phyloP scores from a whole-genome alignment of 1,139 yeast species.

The Nakaseomyces delphensis region DNA sequence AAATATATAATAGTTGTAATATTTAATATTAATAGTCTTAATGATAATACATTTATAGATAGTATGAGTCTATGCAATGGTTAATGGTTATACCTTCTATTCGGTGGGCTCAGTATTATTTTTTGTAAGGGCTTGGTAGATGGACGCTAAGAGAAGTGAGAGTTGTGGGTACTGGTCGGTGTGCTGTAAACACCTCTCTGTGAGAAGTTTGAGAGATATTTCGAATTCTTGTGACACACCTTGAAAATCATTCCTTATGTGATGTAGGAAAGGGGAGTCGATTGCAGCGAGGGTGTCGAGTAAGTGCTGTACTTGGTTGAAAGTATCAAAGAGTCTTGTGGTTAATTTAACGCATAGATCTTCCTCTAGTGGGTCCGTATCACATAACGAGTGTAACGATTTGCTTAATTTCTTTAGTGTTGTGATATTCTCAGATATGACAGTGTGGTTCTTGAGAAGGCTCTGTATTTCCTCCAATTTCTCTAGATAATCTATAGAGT shows the following conservation, averaged over 20 bases:
- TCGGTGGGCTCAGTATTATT: too few relatives aligned
- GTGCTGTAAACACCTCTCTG: constrained; percentile 22
- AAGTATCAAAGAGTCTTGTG: constrained; percentile 14
- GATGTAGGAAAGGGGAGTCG: constrained; percentile 24
- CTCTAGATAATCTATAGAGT: constrained; percentile 24
- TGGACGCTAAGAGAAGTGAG: constrained; percentile 12
- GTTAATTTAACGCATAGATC: constrained; percentile 18
- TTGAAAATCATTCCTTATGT: constrained; percentile 26
- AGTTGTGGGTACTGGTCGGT: constrained; percentile 13
- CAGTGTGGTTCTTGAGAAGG: constrained; percentile 16
- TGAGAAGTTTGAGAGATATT: constrained; percentile 22
- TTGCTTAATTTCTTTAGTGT: constrained; percentile 21
- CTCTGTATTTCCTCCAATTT: constrained; percentile 20
- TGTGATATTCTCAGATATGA: constrained; percentile 15
- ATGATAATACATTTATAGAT: too few relatives aligned
- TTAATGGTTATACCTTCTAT: too few relatives aligned
- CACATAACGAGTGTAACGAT: constrained; percentile 24
- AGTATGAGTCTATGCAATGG: too few relatives aligned
- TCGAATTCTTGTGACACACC: constrained; percentile 26
- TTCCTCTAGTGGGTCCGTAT: constrained; percentile 20
- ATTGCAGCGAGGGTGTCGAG: constrained; percentile 15
- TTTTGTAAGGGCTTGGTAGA: constrained; percentile 6
- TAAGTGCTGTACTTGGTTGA: constrained; percentile 14
- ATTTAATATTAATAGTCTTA: too few relatives aligned
- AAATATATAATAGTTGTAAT: too few relatives aligned